Evolutionary conservation across 2,329 filamentous ascomycete species (phyloP).

Genomic region (Onygena corvina): DNA sequence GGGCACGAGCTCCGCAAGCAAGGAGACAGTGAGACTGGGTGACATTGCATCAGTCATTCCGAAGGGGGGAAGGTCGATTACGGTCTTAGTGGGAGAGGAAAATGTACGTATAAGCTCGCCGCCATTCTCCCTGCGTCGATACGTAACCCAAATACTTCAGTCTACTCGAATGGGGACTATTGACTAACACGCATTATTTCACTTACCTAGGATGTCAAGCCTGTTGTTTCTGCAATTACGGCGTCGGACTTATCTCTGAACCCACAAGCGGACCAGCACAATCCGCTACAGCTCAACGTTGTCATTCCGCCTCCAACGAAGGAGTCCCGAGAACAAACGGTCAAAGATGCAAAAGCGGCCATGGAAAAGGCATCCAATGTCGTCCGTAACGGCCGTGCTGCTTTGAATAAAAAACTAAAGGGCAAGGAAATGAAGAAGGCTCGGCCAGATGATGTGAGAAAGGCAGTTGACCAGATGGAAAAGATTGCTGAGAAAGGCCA

Average conservation of each 20-base stretch:
- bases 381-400: conserved; percentile 33
- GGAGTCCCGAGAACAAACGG: conserved; percentile 34
- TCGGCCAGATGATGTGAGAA: conserved; percentile 35
- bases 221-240: conserved; percentile 33
- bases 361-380: conserved; percentile 33
- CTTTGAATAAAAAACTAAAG: conserved; percentile 36
- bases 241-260: conserved; percentile 34
- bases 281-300: conserved; percentile 35
- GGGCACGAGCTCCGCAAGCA: conserved; percentile 21
- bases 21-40: conserved; percentile 43
- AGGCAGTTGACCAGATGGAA: conserved; percentile 38
- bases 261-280: conserved; percentile 33
- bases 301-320: conserved; percentile 37
- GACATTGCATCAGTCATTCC: conserved; percentile 57
- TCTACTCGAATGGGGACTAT: background rate
- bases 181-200: background rate
- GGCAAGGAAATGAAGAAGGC: conserved; percentile 32
- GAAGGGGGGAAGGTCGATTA: conserved; percentile 48
- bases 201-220: conserved; percentile 34
- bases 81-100: conserved; percentile 53
- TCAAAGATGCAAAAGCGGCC: conserved; percentile 31
- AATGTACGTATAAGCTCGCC: conserved; percentile 42
- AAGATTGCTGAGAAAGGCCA: conserved; percentile 37
- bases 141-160: too few species aligned
- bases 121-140: background rate